Percentiles rank a stretch among this genome's conserved stretches.
Evolutionary conservation across 2,329 filamentous ascomycete genomes (phyloP).

Genomic region (Xylariales sp.): DNA sequence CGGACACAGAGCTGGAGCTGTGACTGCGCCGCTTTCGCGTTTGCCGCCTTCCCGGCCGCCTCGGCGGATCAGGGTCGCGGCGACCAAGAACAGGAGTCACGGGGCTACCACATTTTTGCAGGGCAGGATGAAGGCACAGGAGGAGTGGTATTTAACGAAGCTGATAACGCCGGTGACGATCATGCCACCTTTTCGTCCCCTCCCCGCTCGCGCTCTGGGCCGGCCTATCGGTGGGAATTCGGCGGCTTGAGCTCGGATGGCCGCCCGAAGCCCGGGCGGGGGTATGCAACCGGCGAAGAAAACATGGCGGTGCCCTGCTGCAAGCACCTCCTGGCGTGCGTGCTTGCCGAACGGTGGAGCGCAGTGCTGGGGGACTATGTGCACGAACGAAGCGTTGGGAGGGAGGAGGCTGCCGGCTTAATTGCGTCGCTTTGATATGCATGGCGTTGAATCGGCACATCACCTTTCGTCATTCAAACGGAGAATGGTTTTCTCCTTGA

Average conservation of each 20-base stretch:
- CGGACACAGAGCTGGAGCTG: slow-evolving; percentile 79
- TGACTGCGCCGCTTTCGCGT: slow-evolving; percentile 79
- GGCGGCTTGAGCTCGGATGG: slow-evolving; percentile 30
- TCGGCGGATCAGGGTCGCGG: not conserved
- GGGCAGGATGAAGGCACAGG: no score
- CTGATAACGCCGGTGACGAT: not conserved
- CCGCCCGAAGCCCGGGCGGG: slow-evolving; percentile 7
- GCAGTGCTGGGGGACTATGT: slow-evolving; percentile 52
- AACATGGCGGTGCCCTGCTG: slow-evolving; percentile 62
- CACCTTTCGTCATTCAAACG: not conserved
- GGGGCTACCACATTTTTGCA: slow-evolving; percentile 6
- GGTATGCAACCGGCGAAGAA: slow-evolving; percentile 12
- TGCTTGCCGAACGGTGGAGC: slow-evolving; percentile 65
- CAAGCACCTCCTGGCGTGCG: slow-evolving; percentile 85
- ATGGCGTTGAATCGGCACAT: not conserved
- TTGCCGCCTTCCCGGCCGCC: slow-evolving; percentile 59
- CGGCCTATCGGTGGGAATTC: slow-evolving; percentile 20
- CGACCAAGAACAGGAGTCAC: slow-evolving; percentile 8
- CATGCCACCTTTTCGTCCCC: not conserved
- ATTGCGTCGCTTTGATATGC: slow-evolving; percentile 21
- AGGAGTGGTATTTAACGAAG: no score
- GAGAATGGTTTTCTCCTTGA: no score
- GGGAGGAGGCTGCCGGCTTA: slow-evolving; percentile 71
- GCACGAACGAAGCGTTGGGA: slow-evolving; percentile 47
- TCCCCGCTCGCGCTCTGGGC: not conserved